Evolutionary conservation across 1,139 yeast genomes (phyloP), one percentile per base, ranked within the genome.

Genomic region (Lodderomyces oxycetoniae): DNA sequence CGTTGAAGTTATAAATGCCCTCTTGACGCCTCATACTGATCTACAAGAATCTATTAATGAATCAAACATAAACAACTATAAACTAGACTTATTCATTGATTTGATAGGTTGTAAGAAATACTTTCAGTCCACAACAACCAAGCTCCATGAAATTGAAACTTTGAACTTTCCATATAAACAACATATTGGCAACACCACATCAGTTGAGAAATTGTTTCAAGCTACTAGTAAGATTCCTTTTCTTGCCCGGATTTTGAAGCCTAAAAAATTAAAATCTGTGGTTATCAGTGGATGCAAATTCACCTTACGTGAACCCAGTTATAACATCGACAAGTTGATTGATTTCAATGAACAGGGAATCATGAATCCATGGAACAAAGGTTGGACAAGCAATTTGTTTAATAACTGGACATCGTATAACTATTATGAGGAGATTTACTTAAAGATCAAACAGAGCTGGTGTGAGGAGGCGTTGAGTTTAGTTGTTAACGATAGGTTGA

Each of bases 241-340:
- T 26, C 53, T 67, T 30, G 43, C 53, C 23, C 62, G 63, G 40
- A 40, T 67, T 13, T 41, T 68, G 42, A 67, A 66, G 43, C 71
- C 74, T 9, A 68, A 67, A 42, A 33, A 47, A 12, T 30, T 33
- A 9, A 54, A 57, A 2, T 59, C 71, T 1, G 42, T 56, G 2
- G 60, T 59, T 31, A 61, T 67, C 4, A 56, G 69, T n/a, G 59
- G 61, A 30, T 67, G 74, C 45, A 55, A 55, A 26, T 66, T 61
- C 41, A 37, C 47, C 10, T 36, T 57, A 3, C 40, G 49, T 10
- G 54, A 49, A 24, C 72, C 74, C 2, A 53, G 63, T 15, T 67
- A 68, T 44, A 47, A 51, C 34, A 53, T 65, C 17, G 67, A 61
- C 34, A 47, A 52, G 26, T 43, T 57, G 21, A 45, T 56, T 20